phyloP scores from a whole-genome alignment of 768 basidiomycete species.

The Xerocomellus chrysenteron region DNA sequence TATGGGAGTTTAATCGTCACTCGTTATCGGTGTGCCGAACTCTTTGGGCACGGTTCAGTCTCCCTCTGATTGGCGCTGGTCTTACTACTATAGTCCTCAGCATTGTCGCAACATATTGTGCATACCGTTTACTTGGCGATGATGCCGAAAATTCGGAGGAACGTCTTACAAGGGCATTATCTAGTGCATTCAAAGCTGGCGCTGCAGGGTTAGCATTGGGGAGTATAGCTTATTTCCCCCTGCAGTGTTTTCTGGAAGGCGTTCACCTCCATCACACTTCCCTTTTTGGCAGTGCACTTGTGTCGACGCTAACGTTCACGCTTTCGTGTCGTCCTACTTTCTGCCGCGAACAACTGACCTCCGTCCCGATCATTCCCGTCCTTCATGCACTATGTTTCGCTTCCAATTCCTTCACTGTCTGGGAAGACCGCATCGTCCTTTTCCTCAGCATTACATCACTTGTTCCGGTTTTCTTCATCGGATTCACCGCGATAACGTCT shows the following conservation, averaged over 20 bases:
- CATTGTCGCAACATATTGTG: slow-evolving; percentile 50
- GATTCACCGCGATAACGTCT: slow-evolving; percentile 64
- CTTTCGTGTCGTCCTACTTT: slow-evolving; percentile 40
- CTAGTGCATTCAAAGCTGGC: slow-evolving; percentile 34
- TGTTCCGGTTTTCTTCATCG: slow-evolving; percentile 55
- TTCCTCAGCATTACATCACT: slow-evolving; percentile 73
- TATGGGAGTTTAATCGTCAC: slow-evolving; percentile 33
- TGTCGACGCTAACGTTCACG: slow-evolving; percentile 47
- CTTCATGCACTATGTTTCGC: slow-evolving; percentile 77
- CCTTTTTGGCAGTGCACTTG: slow-evolving; percentile 48
- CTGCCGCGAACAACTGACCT: slow-evolving; percentile 23
- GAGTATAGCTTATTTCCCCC: slow-evolving; percentile 33
- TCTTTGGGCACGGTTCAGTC: slow-evolving; percentile 95
- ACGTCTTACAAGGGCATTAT: slow-evolving; percentile 39
- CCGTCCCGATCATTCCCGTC: slow-evolving; percentile 49
- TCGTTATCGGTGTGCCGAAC: slow-evolving; percentile 62
- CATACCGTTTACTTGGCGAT: slow-evolving; percentile 51
- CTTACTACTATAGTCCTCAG: slow-evolving; percentile 58
- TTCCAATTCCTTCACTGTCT: slow-evolving; percentile 96
- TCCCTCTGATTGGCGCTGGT: slow-evolving; percentile 73
- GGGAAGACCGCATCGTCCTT: slow-evolving; percentile 85
- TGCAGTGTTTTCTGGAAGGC: slow-evolving; percentile 41
- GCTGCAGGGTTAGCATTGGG: slow-evolving; percentile 38
- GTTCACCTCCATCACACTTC: slow-evolving; percentile 50
- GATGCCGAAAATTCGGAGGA: slow-evolving; percentile 40